Conservation (phyloP, 2,329 filamentous ascomycete species). For the Lasiodiplodia gonubiensis region DNA sequence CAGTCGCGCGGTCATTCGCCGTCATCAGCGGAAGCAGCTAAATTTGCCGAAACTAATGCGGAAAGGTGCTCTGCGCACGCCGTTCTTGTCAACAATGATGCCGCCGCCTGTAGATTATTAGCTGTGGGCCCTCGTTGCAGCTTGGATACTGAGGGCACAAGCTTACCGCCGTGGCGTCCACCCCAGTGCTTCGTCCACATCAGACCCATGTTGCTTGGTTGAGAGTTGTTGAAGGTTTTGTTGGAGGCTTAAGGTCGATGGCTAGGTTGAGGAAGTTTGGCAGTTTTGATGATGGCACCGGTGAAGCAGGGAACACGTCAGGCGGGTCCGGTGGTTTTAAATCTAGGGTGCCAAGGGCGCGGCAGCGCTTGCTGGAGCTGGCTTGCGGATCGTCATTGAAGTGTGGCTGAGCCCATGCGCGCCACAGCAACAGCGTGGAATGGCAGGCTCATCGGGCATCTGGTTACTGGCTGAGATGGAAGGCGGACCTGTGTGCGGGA, state of each 20-base stretch:
- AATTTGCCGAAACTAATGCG: constrained; percentile 57
- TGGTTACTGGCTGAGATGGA: not conserved
- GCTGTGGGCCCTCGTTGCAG: not conserved
- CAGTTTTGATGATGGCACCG: constrained; percentile 12
- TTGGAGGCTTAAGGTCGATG: not conserved
- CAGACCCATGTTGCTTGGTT: constrained; percentile 48
- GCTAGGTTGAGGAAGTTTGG: constrained; percentile 7
- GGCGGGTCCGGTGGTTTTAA: constrained; percentile 23
- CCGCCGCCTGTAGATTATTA: constrained; percentile 50
- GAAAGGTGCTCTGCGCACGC: constrained; percentile 58
- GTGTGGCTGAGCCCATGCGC: constrained; percentile 8
- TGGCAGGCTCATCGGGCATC: not conserved
- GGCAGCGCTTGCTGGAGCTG: constrained; percentile 11
- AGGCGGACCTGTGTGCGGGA: not conserved
- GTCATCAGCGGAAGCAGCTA: constrained; percentile 59
- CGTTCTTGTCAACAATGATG: constrained; percentile 59
- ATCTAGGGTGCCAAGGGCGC: constrained; percentile 15
- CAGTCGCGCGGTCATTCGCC: not conserved
- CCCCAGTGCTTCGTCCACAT: constrained; percentile 56
- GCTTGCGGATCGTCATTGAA: not conserved
- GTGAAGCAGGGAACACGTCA: constrained; percentile 12
- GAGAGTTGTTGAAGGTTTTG: constrained; percentile 19
- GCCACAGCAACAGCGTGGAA: not conserved
- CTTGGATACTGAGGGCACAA: constrained; percentile 33
- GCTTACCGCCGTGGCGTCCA: constrained; percentile 50